Conservation (phyloP, 192 early-diverging fungal genomes). For the Umbelopsis vinacea region DNA sequence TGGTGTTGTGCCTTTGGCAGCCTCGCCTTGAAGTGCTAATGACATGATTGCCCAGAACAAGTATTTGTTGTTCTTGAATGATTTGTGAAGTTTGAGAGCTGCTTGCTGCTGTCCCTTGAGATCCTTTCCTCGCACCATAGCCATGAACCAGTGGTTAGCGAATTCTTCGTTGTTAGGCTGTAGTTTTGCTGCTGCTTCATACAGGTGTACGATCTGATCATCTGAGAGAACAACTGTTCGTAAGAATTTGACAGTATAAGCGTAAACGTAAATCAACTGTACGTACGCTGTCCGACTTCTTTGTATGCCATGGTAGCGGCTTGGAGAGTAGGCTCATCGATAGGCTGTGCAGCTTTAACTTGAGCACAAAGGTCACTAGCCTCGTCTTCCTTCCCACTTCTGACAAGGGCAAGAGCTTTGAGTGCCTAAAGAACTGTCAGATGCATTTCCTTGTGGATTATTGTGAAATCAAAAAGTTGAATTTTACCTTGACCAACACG, state of each 20-base stretch:
- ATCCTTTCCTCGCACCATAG: slow-evolving; percentile 68
- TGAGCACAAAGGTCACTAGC: slow-evolving; percentile 64
- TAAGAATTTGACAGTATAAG: neutral
- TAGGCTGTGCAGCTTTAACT: slow-evolving; percentile 63
- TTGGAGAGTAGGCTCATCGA: slow-evolving; percentile 65
- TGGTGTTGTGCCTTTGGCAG: slow-evolving; percentile 15
- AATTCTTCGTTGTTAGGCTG: slow-evolving; percentile 74
- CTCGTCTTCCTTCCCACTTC: slow-evolving; percentile 66
- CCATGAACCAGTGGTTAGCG: slow-evolving; percentile 83
- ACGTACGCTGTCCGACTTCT: slow-evolving; percentile 56
- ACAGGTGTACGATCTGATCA: slow-evolving; percentile 73
- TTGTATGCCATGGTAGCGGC: slow-evolving; percentile 61
- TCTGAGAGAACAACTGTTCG: slow-evolving; percentile 38
- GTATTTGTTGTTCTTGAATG: slow-evolving; percentile 78
- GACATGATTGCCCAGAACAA: slow-evolving; percentile 88
- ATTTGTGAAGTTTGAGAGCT: slow-evolving; percentile 81
- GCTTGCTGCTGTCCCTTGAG: slow-evolving; percentile 73
- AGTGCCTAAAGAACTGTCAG: slow-evolving; percentile 55
- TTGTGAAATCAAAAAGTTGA: neutral
- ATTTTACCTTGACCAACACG: slow-evolving; percentile 64
- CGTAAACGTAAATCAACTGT: neutral
- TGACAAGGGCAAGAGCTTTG: slow-evolving; percentile 73
- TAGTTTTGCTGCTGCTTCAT: slow-evolving; percentile 64
- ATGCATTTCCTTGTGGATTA: neutral
- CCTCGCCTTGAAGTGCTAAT: slow-evolving; percentile 69